Percentiles rank a stretch among this genome's conserved stretches.
These are phyloP conservation scores for Vitis rotundifolia DNA, from an alignment of 164 flowering plant genomes.

Conservation along the genomic window DNA sequence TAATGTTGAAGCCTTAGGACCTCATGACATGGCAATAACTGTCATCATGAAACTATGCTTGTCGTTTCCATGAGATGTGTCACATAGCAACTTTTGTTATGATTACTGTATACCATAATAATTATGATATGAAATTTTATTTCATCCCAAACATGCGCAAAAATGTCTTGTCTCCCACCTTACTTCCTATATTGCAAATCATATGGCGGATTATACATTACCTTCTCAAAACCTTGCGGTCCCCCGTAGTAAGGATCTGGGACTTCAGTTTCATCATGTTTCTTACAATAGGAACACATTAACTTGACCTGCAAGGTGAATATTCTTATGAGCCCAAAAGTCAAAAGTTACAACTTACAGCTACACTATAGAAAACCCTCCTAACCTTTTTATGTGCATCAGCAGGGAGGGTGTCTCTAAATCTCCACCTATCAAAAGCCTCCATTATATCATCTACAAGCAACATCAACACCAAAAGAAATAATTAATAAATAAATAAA, in stretches of 20 bases:
- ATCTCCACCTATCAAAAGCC: slow-evolving; percentile 76
- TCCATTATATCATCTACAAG: slow-evolving; percentile 69
- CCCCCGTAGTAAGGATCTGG: slow-evolving; percentile 99
- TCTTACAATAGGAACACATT: slow-evolving; percentile 96
- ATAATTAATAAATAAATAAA: neutral
- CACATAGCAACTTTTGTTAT: too few species aligned
- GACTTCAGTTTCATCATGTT: slow-evolving; percentile 84
- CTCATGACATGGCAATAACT: too few species aligned
- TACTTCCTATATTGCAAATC: neutral
- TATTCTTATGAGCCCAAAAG: neutral
- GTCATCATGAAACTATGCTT: too few species aligned
- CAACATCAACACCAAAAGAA: slow-evolving; percentile 2
- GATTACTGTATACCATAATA: too few species aligned
- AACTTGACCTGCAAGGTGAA: slow-evolving; percentile 64
- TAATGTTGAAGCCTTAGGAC: too few species aligned
- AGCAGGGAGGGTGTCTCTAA: slow-evolving; percentile 58
- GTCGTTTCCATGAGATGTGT: too few species aligned
- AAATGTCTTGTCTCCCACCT: too few species aligned
- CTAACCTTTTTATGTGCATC: slow-evolving; percentile 85
- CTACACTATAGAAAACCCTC: neutral
- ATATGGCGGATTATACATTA: slow-evolving; percentile 23
- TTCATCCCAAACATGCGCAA: too few species aligned
- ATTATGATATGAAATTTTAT: too few species aligned
- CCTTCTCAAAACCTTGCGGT: slow-evolving; percentile 95
- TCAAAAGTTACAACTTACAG: neutral